Conservation (phyloP, 805 yeast species). For the Saturnispora silvae region DNA sequence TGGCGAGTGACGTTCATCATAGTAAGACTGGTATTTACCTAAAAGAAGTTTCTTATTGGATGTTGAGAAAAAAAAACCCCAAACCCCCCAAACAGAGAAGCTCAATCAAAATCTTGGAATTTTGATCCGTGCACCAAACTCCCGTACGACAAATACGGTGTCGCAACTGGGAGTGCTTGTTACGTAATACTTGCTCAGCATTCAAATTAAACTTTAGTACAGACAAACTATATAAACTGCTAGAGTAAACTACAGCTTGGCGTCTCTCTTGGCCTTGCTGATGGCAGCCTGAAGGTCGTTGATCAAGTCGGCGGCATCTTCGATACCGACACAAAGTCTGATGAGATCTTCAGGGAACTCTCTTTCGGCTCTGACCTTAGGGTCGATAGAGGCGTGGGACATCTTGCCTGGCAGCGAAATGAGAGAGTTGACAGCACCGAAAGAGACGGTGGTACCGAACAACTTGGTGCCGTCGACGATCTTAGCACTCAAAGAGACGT, state of each 20-base stretch:
- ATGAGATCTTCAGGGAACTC: slow-evolving; percentile 88
- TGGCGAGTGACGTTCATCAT: too few species aligned
- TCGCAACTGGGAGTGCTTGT: too few species aligned
- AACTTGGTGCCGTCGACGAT: slow-evolving; percentile 68
- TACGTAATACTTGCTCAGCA: too few species aligned
- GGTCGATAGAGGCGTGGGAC: slow-evolving; percentile 96
- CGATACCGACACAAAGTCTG: slow-evolving; percentile 87
- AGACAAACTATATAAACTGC: not conserved
- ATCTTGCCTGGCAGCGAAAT: slow-evolving; percentile 90
- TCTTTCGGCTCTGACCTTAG: slow-evolving; percentile 75
- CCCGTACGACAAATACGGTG: too few species aligned
- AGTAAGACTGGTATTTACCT: too few species aligned
- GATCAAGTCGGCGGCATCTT: slow-evolving; percentile 67
- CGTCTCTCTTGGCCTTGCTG: slow-evolving; percentile 40
- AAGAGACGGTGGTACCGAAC: slow-evolving; percentile 84
- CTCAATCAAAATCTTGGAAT: too few species aligned
- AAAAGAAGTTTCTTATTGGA: not conserved
- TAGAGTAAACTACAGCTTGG: slow-evolving; percentile 7
- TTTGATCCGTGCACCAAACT: too few species aligned
- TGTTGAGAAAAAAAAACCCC: not conserved
- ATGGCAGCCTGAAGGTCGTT: slow-evolving; percentile 71
- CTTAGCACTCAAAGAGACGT: slow-evolving; percentile 49
- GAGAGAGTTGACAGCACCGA: slow-evolving; percentile 88
- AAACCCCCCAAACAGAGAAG: not conserved
- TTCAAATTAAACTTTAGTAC: not conserved